Percentiles rank a stretch among this genome's conserved stretches.
These are phyloP conservation scores for Sporothrix dimorphospora DNA, from an alignment of 2,329 filamentous ascomycete genomes.

Conservation along the genomic window DNA sequence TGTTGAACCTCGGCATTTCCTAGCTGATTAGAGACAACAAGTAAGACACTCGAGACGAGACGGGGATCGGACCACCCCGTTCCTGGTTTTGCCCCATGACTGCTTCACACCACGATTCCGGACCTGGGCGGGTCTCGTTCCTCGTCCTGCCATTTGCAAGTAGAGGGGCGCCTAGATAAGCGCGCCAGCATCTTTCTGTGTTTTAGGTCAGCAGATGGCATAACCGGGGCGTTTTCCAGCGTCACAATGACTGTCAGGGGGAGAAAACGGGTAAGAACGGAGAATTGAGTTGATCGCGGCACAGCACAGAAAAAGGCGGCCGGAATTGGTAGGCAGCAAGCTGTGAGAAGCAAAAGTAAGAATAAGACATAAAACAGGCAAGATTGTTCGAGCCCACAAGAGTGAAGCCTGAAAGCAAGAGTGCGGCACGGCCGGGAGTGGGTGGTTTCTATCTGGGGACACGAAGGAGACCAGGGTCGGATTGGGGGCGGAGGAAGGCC, in stretches of 20 bases:
- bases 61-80: neutral
- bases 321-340: neutral
- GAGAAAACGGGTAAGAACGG: neutral
- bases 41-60: conserved; percentile 9
- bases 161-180: neutral
- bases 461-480: neutral
- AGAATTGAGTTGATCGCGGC: neutral
- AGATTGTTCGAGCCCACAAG: neutral
- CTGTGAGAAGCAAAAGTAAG: neutral
- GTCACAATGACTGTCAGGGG: neutral
- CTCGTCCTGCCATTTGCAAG: neutral
- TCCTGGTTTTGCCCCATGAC: neutral
- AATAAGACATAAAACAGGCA: neutral
- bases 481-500: conserved; percentile 20
- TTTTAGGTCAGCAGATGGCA: neutral
- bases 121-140: neutral
- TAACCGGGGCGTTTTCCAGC: neutral
- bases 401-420: neutral
- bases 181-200: neutral
- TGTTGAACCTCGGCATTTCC: neutral
- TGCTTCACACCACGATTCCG: conserved; percentile 4
- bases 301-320: neutral
- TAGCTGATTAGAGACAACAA: neutral
- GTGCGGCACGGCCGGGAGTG: conserved; percentile 1
- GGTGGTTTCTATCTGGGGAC: conserved; percentile 19